These are phyloP conservation scores for Manihot esculenta DNA, from an alignment of 441 rosid genomes.

Conservation along the genomic window DNA sequence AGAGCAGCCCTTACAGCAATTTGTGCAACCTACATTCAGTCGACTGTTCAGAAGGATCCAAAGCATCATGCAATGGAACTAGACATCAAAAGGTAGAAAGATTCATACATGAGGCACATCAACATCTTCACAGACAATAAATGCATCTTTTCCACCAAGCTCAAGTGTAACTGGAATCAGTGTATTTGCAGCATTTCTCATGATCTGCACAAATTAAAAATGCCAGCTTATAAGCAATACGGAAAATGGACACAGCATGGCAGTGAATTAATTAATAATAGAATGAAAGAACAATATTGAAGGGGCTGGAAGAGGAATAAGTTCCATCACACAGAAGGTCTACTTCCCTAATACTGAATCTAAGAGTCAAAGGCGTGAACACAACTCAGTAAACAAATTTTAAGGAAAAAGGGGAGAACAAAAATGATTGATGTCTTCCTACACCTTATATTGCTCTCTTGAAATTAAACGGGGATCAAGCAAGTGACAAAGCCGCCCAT, in stretches of 20 bases:
- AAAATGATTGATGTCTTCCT: not conserved
- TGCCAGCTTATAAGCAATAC: slow-evolving; percentile 9
- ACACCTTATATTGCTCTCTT: not conserved
- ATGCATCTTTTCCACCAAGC: slow-evolving; percentile 99
- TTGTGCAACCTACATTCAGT: slow-evolving; percentile 78
- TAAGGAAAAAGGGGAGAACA: not conserved
- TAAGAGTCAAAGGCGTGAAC: no score
- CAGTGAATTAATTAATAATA: not conserved
- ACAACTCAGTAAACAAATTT: no score
- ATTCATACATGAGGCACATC: slow-evolving; percentile 74
- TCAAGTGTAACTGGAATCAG: slow-evolving; percentile 91
- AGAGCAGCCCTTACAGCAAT: slow-evolving; percentile 89
- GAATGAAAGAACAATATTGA: slow-evolving; percentile 3
- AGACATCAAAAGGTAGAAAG: slow-evolving; percentile 17
- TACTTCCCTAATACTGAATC: no score
- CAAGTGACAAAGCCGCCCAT: not conserved
- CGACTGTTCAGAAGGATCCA: slow-evolving; percentile 10
- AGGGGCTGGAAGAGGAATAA: not conserved
- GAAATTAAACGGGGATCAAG: not conserved
- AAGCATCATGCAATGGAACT: slow-evolving; percentile 11
- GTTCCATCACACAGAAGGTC: not conserved
- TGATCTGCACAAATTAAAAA: slow-evolving; percentile 58
- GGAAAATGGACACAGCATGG: not conserved
- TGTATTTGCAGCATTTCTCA: slow-evolving; percentile 82
- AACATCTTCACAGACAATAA: slow-evolving; percentile 86